phyloP scores from a whole-genome alignment of 371 early-diverging fungal genomes.

The Capillidium rhysosporum region DNA sequence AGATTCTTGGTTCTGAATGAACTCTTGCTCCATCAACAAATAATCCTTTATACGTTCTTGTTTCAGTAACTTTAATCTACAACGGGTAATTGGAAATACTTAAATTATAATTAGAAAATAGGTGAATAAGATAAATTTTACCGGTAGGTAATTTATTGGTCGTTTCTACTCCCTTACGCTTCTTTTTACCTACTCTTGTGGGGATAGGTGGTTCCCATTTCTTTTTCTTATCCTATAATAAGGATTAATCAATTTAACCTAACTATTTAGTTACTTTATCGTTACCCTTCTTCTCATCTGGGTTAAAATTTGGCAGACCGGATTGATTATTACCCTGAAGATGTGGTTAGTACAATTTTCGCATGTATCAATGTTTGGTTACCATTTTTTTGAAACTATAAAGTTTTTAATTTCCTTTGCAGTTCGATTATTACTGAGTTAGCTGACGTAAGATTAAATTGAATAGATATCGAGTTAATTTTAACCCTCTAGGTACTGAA shows the following conservation, averaged over 20 bases:
- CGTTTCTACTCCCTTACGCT: conserved; percentile 90
- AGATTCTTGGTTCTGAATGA: conserved; percentile 91
- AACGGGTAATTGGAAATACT: conserved; percentile 93
- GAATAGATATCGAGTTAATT: no score
- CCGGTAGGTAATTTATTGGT: conserved; percentile 82
- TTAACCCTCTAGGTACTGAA: no score
- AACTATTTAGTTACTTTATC: background rate
- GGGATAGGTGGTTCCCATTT: conserved; percentile 98
- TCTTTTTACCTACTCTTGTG: conserved; percentile 92
- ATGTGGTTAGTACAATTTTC: no score
- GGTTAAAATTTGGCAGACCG: conserved; percentile 5
- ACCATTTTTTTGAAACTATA: no score
- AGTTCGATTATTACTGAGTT: no score
- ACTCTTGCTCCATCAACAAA: conserved; percentile 93
- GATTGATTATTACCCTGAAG: conserved; percentile 8
- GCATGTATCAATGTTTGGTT: no score
- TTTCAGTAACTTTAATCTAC: conserved; percentile 89
- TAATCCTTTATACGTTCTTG: conserved; percentile 96
- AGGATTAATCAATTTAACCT: background rate
- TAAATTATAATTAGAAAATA: conserved; percentile 1
- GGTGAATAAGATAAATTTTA: conserved; percentile 12
- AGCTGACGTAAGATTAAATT: no score
- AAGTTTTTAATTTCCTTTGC: no score
- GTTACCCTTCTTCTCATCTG: conserved; percentile 1
- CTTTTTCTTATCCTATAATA: conserved; percentile 62